These are phyloP conservation scores for Dimargaris verticillata DNA, from an alignment of 192 early-diverging fungal species.

Conservation along the genomic window DNA sequence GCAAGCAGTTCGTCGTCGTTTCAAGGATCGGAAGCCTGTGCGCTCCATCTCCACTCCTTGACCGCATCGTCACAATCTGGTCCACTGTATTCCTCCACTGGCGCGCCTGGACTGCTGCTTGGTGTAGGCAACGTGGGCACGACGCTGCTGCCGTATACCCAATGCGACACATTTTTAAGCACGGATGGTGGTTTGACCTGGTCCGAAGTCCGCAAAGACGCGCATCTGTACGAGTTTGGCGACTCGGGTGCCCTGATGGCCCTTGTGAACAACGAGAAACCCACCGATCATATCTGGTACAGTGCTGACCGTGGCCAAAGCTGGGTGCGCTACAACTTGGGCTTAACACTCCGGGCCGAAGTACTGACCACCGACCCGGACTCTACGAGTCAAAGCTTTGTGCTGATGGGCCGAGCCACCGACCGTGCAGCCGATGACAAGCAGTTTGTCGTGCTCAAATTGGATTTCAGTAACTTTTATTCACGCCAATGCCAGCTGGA, in stretches of 20 bases:
- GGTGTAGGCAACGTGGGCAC: conserved; percentile 80
- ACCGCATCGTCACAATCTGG: conserved; percentile 50
- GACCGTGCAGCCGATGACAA: conserved; percentile 18
- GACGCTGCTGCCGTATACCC: conserved; percentile 45
- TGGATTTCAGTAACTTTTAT: conserved; percentile 51
- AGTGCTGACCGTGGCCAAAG: conserved; percentile 60
- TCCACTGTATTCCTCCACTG: conserved; percentile 47
- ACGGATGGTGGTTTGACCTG: conserved; percentile 70
- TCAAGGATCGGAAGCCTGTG: conserved; percentile 34
- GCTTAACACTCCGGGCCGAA: conserved; percentile 32
- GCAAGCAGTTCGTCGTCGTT: conserved; percentile 16
- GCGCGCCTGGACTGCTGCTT: conserved; percentile 71
- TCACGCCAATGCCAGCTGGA: conserved; percentile 48
- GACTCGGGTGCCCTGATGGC: conserved; percentile 70
- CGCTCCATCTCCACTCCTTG: conserved; percentile 74
- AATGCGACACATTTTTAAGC: conserved; percentile 76
- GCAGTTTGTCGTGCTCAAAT: conserved; percentile 30
- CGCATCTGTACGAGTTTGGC: conserved; percentile 71
- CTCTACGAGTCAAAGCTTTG: conserved; percentile 53
- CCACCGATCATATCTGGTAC: conserved; percentile 42
- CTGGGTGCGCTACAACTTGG: conserved; percentile 40
- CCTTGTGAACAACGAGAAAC: conserved; percentile 40
- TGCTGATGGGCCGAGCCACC: conserved; percentile 33
- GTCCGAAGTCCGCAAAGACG: conserved; percentile 41
- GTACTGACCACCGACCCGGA: conserved; percentile 65